These are phyloP conservation scores for Colletotrichum sojae DNA, from an alignment of 2,329 filamentous ascomycete genomes.

Conservation along the genomic window DNA sequence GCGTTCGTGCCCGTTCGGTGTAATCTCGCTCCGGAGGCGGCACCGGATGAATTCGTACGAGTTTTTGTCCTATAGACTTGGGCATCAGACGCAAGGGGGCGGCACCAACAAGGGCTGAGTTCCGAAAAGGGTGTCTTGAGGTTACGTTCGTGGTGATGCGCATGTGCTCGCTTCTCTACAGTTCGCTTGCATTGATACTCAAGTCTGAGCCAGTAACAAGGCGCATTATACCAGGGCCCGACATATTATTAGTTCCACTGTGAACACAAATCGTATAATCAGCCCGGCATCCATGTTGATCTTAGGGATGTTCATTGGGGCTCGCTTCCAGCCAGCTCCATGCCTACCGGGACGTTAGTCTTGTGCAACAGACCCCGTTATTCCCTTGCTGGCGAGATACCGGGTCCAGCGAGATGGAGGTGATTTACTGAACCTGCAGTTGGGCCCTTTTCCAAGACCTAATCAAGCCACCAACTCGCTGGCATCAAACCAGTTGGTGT, in stretches of 20 bases:
- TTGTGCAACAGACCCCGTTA: not conserved
- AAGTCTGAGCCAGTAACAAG: no score
- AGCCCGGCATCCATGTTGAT: not conserved
- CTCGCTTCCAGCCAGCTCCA: not conserved
- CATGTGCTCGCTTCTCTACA: not conserved
- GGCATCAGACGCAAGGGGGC: not conserved
- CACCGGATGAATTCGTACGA: not conserved
- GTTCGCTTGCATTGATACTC: no score
- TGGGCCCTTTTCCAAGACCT: no score
- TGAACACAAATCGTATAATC: not conserved
- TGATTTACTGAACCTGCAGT: not conserved
- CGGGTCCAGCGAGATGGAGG: not conserved
- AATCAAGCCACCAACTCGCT: no score
- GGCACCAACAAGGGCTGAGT: not conserved
- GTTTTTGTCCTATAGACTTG: not conserved
- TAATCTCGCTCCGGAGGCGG: not conserved
- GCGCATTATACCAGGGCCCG: not conserved
- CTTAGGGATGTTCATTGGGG: not conserved
- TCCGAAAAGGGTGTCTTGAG: not conserved
- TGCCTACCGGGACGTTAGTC: not conserved
- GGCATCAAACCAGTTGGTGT: no score
- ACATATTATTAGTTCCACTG: constrained; percentile 1
- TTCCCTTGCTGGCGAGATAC: not conserved
- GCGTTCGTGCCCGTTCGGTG: not conserved
- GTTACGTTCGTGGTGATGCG: not conserved